Evolutionary conservation across 2,329 filamentous ascomycete species (phyloP), one percentile per base, ranked within the genome.

Genomic region (Biscogniauxia marginata): DNA sequence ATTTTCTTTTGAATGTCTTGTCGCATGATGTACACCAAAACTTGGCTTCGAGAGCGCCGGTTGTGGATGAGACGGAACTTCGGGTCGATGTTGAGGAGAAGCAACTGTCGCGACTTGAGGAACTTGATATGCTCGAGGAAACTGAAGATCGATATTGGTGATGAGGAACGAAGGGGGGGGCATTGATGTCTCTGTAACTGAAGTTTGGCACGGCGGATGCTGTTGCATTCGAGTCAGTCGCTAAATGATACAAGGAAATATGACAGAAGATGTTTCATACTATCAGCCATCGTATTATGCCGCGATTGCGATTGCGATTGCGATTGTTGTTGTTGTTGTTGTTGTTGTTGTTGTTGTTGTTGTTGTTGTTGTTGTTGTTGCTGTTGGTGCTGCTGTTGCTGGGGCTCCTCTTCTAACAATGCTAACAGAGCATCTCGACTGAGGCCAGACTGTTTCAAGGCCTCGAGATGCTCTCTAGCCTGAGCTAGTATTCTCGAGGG

Each of bases 1-100:
- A 85, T 67, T 87, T 87, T 61, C 84, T 80, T 74, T 85, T 85
- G 67, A 88, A 85, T 47, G 83, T 85, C 49, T 85, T 86, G 68
- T 87, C 84, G 70, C 78, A 79, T 30, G 75, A 76, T 1, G 75
- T 79, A 63, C 76, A 79, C 70, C 65, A 73, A 58, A 69, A 70
- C 52, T 66, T 69, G 43, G 67, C 64, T 22, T 69, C 68, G 25
- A 55, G 60, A 6, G 61, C 60, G 25, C 57, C 58, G 24, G 63
- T 57, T 5, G 64, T 54, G 5, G 68, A 68, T 3, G 70, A 71
- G 49, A 68, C 58, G 13, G 68, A 70, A 48, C 67, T 71, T 54
- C 64, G 65, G 16, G 60, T 60, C 11, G 70, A 71, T 4, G 60
- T 54, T 16, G 67, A 62, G 48, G 69, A 71, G 57, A 71, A 69